Evolutionary conservation across 2,329 filamentous ascomycete species (phyloP), one percentile per base, ranked within the genome.

Genomic region (Onygenales sp.): DNA sequence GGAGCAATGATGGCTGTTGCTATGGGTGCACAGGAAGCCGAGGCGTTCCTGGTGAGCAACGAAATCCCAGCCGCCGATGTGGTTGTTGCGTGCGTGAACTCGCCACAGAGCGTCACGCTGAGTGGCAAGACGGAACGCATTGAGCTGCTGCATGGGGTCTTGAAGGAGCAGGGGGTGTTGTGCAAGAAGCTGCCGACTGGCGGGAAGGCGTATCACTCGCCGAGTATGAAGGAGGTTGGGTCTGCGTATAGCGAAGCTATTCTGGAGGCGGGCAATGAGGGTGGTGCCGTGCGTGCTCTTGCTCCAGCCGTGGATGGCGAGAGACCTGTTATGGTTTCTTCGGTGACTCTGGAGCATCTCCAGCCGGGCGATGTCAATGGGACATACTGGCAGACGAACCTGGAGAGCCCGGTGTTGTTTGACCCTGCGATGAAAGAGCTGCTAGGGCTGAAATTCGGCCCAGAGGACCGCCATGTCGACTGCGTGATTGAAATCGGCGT

Each of bases 71-170:
- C 17, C 17, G 68, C 68, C 0, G 60, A 56, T 41, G 59, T 65
- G 1, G 62, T 60, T 27, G 61, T 72, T n/a, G 74, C 69, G 1
- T 72, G 70, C 35, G 59, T 69, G 35, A 75, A 75, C 58, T 68
- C 65, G 13, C 66, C 66, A 0, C 55, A 55, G 4, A 72, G 65
- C 43, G 61, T 71, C 0, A 74, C 70, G 0, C 43, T 73, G 1
- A 68, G 68, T 11, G 69, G 69, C 0, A 64, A 70, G 42, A 43
- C 41, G 0, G 54, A 60, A 3, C 59, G 55, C 11, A 59, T 70
- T 5, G 51, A 61, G 8, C 58, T 64, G 43, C 38, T 69, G 10
- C 56, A 63, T 49, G 33, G 39, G 5, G 41, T 42, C 17, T 13
- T 38, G 13, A 13, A 38, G 35, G 54, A 54, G 39, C 53, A 21